phyloP scores from a whole-genome alignment of 345 rosid species.

The Anacardium occidentale region DNA sequence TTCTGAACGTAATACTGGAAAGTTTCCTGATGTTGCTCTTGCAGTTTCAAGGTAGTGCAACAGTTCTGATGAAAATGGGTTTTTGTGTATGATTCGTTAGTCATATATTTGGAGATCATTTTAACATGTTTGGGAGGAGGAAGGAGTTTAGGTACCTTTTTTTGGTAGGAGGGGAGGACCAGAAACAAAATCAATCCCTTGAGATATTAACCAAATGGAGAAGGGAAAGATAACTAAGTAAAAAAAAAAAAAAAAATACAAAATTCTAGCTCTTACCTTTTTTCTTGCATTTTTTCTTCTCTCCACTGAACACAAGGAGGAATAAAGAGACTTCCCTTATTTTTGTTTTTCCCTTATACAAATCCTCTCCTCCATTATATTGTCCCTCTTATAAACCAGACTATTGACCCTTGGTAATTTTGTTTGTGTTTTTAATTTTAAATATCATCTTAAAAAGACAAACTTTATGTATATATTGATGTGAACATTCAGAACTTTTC shows the following conservation, averaged over 20 bases:
- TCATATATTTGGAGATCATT: background rate
- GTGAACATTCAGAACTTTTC: constrained; percentile 9
- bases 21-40: constrained; percentile 82
- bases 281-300: background rate
- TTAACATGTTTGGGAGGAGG: background rate
- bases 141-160: background rate
- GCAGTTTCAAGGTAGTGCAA: constrained; percentile 62
- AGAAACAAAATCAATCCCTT: background rate
- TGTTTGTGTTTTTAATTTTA: background rate
- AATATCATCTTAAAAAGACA: background rate
- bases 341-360: background rate
- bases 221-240: background rate
- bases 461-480: background rate
- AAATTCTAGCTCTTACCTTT: background rate
- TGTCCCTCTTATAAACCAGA: background rate
- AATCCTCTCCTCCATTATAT: background rate
- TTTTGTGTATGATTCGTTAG: background rate
- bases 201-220: background rate
- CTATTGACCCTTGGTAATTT: background rate
- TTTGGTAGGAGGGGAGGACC: background rate
- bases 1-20: constrained; percentile 87
- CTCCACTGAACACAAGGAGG: background rate
- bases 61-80: constrained; percentile 3
- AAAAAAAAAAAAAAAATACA: no score
- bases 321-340: background rate